phyloP scores from a whole-genome alignment of 148 eudicot genomes.

The Agrostemma githago region DNA sequence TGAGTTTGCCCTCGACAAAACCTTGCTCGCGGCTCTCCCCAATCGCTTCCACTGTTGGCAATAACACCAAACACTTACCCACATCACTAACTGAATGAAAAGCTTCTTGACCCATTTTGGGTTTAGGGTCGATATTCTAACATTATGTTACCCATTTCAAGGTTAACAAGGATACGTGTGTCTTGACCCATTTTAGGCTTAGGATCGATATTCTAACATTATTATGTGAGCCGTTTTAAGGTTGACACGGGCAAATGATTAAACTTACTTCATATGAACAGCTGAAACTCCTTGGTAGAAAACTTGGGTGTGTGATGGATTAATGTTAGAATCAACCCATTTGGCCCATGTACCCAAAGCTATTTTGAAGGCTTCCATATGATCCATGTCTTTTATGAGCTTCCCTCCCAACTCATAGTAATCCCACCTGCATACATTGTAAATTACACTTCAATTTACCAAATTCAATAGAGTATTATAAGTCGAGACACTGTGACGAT shows the following conservation, averaged over 20 bases:
- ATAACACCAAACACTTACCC: neutral
- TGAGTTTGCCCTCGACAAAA: constrained; percentile 40
- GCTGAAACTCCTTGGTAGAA: constrained; percentile 67
- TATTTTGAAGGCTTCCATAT: constrained; percentile 50
- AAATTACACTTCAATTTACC: neutral
- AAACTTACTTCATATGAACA: constrained; percentile 40
- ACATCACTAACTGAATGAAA: too few relatives aligned
- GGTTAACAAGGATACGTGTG: too few relatives aligned
- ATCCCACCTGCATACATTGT: constrained; percentile 46
- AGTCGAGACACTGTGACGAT: too few relatives aligned
- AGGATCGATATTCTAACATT: too few relatives aligned
- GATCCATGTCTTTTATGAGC: constrained; percentile 42
- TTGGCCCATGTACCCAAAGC: constrained; percentile 63
- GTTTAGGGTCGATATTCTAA: too few relatives aligned
- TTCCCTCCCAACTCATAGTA: constrained; percentile 43
- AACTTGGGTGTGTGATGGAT: constrained; percentile 40
- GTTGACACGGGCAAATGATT: too few relatives aligned
- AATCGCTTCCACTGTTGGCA: constrained; percentile 48
- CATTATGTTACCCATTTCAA: too few relatives aligned
- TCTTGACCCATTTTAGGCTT: too few relatives aligned
- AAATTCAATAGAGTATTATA: too few relatives aligned
- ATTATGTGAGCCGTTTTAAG: too few relatives aligned
- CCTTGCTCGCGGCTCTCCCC: constrained; percentile 39
- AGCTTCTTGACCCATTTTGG: too few relatives aligned
- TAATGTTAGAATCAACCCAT: constrained; percentile 54